These are phyloP conservation scores for Trichoderma simmonsii DNA, from an alignment of 2,329 filamentous ascomycete species.

Conservation along the genomic window DNA sequence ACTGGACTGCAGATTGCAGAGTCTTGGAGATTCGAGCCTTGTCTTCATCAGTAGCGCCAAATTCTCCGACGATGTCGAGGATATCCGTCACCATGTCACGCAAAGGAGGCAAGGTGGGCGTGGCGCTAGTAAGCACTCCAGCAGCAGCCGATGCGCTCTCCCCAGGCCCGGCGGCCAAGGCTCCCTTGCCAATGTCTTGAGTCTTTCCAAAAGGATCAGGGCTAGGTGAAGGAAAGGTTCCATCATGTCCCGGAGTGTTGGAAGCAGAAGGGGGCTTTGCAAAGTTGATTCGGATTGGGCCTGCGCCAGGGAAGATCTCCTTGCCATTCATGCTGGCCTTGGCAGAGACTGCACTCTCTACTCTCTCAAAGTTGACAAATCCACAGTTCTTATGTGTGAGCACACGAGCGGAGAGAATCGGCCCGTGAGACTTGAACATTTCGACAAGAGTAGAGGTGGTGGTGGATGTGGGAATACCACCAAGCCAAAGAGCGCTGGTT, in stretches of 20 bases:
- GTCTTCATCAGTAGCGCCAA: constrained; percentile 82
- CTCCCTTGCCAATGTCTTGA: constrained; percentile 42
- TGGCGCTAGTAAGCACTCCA: constrained; percentile 35
- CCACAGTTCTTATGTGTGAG: constrained; percentile 98
- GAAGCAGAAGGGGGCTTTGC: constrained; percentile 92
- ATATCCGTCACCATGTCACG: constrained; percentile 80
- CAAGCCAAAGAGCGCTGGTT: constrained; percentile 92
- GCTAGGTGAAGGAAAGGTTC: constrained; percentile 84
- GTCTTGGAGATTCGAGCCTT: constrained; percentile 66
- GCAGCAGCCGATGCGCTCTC: constrained; percentile 35
- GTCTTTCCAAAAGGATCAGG: constrained; percentile 74
- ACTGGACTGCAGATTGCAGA: constrained; percentile 75
- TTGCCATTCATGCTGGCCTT: constrained; percentile 89
- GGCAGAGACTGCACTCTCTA: constrained; percentile 87
- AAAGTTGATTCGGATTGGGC: constrained; percentile 92
- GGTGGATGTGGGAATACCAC: constrained; percentile 94
- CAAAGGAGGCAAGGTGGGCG: constrained; percentile 68
- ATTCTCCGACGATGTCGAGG: constrained; percentile 78
- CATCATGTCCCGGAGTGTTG: constrained; percentile 83
- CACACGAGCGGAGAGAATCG: constrained; percentile 87
- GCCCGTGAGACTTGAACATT: constrained; percentile 91
- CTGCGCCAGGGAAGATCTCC: constrained; percentile 96
- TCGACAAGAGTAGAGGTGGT: constrained; percentile 92
- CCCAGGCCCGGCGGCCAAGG: constrained; percentile 31
- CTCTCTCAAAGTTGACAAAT: constrained; percentile 93